Evolutionary conservation across 805 yeast genomes (phyloP).

Genomic region (Metschnikowia proteae): DNA sequence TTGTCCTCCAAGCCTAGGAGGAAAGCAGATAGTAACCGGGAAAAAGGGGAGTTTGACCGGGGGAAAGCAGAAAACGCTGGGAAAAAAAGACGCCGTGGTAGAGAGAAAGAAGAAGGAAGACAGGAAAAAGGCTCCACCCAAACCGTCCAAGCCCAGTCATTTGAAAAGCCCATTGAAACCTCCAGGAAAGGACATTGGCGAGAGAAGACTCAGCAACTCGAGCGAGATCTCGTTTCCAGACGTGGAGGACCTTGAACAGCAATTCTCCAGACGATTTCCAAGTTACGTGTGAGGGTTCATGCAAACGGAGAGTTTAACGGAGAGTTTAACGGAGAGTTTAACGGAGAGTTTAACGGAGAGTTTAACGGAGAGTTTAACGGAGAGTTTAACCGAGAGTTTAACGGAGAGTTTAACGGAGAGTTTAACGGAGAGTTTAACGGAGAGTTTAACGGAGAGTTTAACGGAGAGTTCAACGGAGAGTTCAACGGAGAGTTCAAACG

Average conservation of each 20-base stretch:
- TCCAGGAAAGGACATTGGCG: conserved; percentile 15
- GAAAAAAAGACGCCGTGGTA: background rate
- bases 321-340: too few relatives aligned
- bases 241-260: conserved; percentile 55
- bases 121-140: conserved; percentile 48
- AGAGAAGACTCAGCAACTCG: conserved; percentile 30
- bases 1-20: conserved; percentile 28
- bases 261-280: conserved; percentile 58
- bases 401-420: too few relatives aligned
- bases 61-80: conserved; percentile 22
- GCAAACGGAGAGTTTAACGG: too few relatives aligned
- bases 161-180: conserved; percentile 27
- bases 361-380: too few relatives aligned
- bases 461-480: too few relatives aligned
- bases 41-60: background rate
- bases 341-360: too few relatives aligned
- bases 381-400: too few relatives aligned
- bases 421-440: too few relatives aligned
- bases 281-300: conserved; percentile 42
- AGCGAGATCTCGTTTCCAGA: conserved; percentile 48
- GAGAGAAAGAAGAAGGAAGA: background rate
- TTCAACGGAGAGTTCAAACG: too few relatives aligned
- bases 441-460: too few relatives aligned
- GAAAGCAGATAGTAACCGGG: background rate
- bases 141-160: conserved; percentile 61